phyloP scores from a whole-genome alignment of 2,329 filamentous ascomycete species.

The Aspergillus ibericus region DNA sequence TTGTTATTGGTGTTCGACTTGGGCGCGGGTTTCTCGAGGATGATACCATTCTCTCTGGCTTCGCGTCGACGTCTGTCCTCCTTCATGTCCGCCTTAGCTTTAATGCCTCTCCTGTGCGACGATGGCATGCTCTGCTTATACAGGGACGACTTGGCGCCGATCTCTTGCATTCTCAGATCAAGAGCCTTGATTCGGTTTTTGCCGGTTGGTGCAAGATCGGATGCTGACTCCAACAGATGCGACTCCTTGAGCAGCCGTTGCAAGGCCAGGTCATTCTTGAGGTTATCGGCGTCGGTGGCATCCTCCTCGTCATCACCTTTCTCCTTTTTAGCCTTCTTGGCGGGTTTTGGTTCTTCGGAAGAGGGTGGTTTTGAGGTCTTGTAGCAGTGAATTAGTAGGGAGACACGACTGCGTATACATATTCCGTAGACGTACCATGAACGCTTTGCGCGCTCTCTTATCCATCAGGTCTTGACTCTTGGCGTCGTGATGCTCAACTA shows the following conservation, averaged over 20 bases:
- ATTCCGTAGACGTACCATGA: slow-evolving; percentile 61
- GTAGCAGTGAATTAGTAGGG: slow-evolving; percentile 12
- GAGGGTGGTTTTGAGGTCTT: slow-evolving; percentile 51
- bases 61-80: slow-evolving; percentile 73
- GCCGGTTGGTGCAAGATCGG: slow-evolving; percentile 60
- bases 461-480: slow-evolving; percentile 52
- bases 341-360: slow-evolving; percentile 19
- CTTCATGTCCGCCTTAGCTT: slow-evolving; percentile 61
- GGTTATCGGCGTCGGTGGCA: slow-evolving; percentile 62
- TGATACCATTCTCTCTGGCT: slow-evolving; percentile 85
- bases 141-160: slow-evolving; percentile 76
- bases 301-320: slow-evolving; percentile 55
- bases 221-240: slow-evolving; percentile 70
- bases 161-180: slow-evolving; percentile 77
- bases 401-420: no score
- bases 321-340: slow-evolving; percentile 21
- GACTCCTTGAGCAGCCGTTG: slow-evolving; percentile 90
- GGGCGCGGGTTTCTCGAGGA: slow-evolving; percentile 65
- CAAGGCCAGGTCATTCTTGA: slow-evolving; percentile 89
- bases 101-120: slow-evolving; percentile 81
- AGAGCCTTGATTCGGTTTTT: slow-evolving; percentile 76
- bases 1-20: slow-evolving; percentile 38
- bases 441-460: slow-evolving; percentile 72
- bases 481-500: slow-evolving; percentile 60
- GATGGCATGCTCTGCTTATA: slow-evolving; percentile 86